These are phyloP conservation scores for Paracoccidioides brasiliensis DNA, from an alignment of 2,329 filamentous ascomycete species.

Conservation along the genomic window DNA sequence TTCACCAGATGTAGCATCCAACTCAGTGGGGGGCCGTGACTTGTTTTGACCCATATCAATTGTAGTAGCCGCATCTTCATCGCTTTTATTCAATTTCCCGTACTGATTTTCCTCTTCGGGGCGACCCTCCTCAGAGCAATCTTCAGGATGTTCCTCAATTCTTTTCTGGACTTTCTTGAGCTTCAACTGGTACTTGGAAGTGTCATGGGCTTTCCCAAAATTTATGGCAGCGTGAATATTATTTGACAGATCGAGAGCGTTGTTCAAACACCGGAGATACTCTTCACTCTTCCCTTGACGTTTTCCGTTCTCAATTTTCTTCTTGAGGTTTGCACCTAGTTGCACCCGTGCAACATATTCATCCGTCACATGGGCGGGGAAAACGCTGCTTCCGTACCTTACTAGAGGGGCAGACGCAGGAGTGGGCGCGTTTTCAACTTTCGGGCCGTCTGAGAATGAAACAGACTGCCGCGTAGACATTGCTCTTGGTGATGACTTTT, in stretches of 20 bases:
- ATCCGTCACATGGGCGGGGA: neutral
- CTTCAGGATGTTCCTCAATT: neutral
- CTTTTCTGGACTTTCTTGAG: neutral
- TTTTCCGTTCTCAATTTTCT: neutral
- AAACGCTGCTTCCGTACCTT: neutral
- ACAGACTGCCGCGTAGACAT: neutral
- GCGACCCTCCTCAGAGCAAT: neutral
- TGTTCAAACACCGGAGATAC: neutral
- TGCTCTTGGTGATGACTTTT: neutral
- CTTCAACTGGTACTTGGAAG: neutral
- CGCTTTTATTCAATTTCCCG: neutral
- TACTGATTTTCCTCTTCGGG: neutral
- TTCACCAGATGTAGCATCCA: neutral
- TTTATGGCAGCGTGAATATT: neutral
- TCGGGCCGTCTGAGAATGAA: neutral
- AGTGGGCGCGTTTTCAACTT: neutral
- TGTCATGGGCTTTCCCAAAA: neutral
- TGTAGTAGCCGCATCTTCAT: neutral
- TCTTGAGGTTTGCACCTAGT: neutral
- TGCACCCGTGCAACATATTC: neutral
- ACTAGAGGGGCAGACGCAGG: neutral
- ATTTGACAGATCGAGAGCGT: neutral
- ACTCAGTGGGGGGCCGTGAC: neutral
- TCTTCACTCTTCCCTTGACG: neutral
- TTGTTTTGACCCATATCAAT: neutral